Conservation (phyloP, 352 stramenopile genomes). For the Aphanomyces astaci region DNA sequence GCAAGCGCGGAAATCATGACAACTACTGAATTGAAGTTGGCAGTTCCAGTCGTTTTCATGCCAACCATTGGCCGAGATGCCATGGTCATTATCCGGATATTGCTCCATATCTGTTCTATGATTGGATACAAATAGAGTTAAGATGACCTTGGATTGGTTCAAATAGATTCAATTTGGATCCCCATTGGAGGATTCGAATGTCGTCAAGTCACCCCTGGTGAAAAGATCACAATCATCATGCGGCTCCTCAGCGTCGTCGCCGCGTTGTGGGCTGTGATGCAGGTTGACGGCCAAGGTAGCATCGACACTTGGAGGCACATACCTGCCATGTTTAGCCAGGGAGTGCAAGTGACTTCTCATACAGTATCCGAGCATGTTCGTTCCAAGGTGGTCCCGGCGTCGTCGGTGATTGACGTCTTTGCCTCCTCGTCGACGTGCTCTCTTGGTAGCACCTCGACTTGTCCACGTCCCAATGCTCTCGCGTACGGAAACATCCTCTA, state of each 20-base stretch:
- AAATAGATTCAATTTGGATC: not conserved
- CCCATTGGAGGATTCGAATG: not conserved
- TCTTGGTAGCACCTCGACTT: slow-evolving; percentile 5
- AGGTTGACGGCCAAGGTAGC: not conserved
- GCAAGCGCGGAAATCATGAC: slow-evolving; percentile 21
- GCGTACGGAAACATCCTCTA: slow-evolving; percentile 60
- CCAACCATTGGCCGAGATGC: slow-evolving; percentile 11
- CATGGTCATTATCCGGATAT: slow-evolving; percentile 3
- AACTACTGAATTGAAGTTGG: not conserved
- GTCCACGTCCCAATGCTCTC: slow-evolving; percentile 30
- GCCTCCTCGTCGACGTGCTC: slow-evolving; percentile 21
- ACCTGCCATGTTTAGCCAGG: not conserved
- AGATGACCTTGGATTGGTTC: not conserved
- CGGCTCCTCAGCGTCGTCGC: not conserved
- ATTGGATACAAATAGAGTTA: not conserved
- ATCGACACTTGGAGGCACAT: slow-evolving; percentile 10
- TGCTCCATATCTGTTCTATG: too few relatives aligned
- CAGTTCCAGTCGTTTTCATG: slow-evolving; percentile 16
- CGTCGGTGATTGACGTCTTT: slow-evolving; percentile 56
- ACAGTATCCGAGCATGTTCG: slow-evolving; percentile 6
- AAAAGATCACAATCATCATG: not conserved
- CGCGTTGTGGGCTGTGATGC: not conserved
- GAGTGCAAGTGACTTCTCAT: not conserved
- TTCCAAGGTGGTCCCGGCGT: slow-evolving; percentile 27
- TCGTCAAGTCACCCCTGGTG: not conserved